These are phyloP conservation scores for Aegilops umbellulata DNA, from an alignment of 176 grass and related monocot species.

Conservation along the genomic window DNA sequence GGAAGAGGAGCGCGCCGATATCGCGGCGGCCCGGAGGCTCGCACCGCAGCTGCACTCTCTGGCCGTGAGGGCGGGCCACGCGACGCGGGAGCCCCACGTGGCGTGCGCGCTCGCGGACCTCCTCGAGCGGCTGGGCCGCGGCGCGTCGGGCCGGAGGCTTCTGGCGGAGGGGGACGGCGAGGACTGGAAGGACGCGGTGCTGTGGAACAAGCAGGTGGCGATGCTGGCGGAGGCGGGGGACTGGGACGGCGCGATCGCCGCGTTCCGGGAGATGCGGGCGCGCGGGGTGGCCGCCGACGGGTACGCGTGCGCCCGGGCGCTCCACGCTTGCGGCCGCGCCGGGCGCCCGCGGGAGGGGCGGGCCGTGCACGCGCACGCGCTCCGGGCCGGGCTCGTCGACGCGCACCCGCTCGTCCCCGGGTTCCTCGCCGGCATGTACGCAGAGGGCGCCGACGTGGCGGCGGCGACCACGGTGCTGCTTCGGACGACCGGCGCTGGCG, in stretches of 20 bases:
- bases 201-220: conserved; percentile 81
- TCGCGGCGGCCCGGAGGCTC: neutral
- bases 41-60: conserved; percentile 65
- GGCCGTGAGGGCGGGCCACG: conserved; percentile 40
- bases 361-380: conserved; percentile 51
- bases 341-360: conserved; percentile 43
- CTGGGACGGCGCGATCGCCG: conserved; percentile 42
- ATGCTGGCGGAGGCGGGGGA: conserved; percentile 54
- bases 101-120: conserved; percentile 72
- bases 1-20: neutral
- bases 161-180: conserved; percentile 22
- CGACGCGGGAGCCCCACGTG: conserved; percentile 42
- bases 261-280: conserved; percentile 61
- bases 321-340: conserved; percentile 65
- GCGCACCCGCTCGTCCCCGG: conserved; percentile 49
- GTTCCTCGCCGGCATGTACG: conserved; percentile 89
- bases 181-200: conserved; percentile 32
- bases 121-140: conserved; percentile 45
- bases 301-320: conserved; percentile 61
- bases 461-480: conserved; percentile 62
- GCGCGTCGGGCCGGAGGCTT: conserved; percentile 32
- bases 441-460: conserved; percentile 54
- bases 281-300: conserved; percentile 52
- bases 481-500: conserved; percentile 10
- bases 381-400: conserved; percentile 35